Percentiles rank a stretch among this genome's conserved stretches.
These are phyloP conservation scores for Carallia brachiata DNA, from an alignment of 345 rosid species.

Conservation along the genomic window DNA sequence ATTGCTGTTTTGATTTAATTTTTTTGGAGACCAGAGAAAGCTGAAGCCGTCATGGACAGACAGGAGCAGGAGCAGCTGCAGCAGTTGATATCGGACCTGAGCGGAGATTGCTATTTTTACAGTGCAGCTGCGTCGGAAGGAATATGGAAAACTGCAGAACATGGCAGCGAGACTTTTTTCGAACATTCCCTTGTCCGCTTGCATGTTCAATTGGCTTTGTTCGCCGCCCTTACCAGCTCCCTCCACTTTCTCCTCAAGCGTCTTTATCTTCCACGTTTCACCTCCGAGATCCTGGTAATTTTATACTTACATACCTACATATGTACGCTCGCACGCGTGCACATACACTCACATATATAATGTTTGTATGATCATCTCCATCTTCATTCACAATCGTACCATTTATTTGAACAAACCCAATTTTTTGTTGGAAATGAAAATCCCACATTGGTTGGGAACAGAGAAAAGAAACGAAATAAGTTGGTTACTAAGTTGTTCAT, in stretches of 20 bases:
- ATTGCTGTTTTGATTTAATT: too few species aligned
- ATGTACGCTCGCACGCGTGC: too few species aligned
- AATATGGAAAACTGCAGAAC: slow-evolving; percentile 10
- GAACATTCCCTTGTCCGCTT: slow-evolving; percentile 23
- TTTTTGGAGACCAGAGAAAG: too few species aligned
- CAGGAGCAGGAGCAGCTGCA: too few species aligned
- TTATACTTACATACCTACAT: not conserved
- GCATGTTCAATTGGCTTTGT: slow-evolving; percentile 17
- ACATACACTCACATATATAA: too few species aligned
- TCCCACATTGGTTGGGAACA: too few species aligned
- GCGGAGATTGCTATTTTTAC: slow-evolving; percentile 17
- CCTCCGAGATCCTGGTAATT: slow-evolving; percentile 34
- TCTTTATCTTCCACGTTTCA: slow-evolving; percentile 22
- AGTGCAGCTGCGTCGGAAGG: slow-evolving; percentile 24
- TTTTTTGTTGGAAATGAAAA: too few species aligned
- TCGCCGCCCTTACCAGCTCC: slow-evolving; percentile 8
- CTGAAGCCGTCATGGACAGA: too few species aligned
- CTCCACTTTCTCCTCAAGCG: slow-evolving; percentile 20
- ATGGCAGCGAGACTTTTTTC: slow-evolving; percentile 12
- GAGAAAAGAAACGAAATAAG: too few species aligned
- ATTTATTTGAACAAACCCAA: too few species aligned
- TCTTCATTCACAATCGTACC: too few species aligned
- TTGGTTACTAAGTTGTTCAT: too few species aligned
- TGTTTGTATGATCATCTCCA: not conserved
- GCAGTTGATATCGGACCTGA: not conserved